phyloP scores from a whole-genome alignment of 176 grass and related monocot species.

The Pharus latifolius region DNA sequence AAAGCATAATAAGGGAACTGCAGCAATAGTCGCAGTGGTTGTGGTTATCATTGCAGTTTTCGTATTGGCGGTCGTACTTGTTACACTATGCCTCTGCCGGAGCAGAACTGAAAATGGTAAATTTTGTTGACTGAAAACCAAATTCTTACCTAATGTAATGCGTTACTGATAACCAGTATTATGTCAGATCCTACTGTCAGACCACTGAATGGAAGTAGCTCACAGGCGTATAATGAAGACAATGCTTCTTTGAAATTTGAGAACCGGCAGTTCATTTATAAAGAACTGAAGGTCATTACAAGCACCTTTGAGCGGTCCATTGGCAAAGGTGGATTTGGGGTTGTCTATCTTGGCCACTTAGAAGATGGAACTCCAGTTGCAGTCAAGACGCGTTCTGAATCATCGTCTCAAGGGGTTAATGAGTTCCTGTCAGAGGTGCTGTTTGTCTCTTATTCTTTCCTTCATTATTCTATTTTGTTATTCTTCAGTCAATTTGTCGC shows the following conservation, averaged over 20 bases:
- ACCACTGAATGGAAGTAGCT: background rate
- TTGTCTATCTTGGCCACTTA: slow-evolving; percentile 39
- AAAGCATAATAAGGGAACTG: background rate
- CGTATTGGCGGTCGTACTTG: background rate
- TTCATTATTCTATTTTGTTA: background rate
- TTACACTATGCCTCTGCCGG: background rate
- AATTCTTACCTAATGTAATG: background rate
- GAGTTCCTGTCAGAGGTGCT: slow-evolving; percentile 56
- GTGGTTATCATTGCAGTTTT: background rate
- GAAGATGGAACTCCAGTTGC: slow-evolving; percentile 52
- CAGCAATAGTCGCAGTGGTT: background rate
- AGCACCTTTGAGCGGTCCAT: slow-evolving; percentile 31
- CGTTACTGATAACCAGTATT: background rate
- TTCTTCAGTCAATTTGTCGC: background rate
- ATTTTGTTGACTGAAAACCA: background rate
- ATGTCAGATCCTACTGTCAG: slow-evolving; percentile 7
- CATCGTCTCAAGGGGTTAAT: slow-evolving; percentile 37
- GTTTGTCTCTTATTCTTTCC: background rate
- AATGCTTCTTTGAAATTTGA: slow-evolving; percentile 21
- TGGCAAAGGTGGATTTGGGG: slow-evolving; percentile 47
- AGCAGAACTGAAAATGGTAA: slow-evolving; percentile 9
- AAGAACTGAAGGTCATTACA: slow-evolving; percentile 39
- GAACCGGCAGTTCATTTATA: slow-evolving; percentile 42
- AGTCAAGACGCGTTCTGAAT: slow-evolving; percentile 43
- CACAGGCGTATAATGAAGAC: slow-evolving; percentile 8